Percentiles rank a stretch among this genome's conserved stretches.
Conservation (phyloP, 768 basidiomycete species). For the Mycena galericulata region DNA sequence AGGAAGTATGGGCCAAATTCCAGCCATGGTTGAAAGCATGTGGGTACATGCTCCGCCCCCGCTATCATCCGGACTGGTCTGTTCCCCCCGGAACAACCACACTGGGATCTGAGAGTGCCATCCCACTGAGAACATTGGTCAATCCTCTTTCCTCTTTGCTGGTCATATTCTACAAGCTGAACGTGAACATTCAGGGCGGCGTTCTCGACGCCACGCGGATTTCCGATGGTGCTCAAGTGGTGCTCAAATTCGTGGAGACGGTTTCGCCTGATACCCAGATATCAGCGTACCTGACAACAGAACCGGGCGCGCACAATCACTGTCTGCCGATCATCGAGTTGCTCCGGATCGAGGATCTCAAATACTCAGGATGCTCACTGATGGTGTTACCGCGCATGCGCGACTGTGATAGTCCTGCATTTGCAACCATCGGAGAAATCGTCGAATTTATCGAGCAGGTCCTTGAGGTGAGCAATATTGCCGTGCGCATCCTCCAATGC, state of each 20-base stretch:
- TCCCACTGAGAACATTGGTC: too few relatives aligned
- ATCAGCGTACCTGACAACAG: not conserved
- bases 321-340: not conserved
- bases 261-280: not conserved
- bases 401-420: not conserved
- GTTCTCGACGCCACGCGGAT: not conserved
- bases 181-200: not conserved
- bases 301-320: not conserved
- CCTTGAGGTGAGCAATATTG: not conserved
- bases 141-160: too few relatives aligned
- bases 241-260: not conserved
- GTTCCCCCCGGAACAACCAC: too few relatives aligned
- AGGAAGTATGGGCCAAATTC: too few relatives aligned
- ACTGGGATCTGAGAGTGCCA: too few relatives aligned
- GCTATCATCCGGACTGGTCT: too few relatives aligned
- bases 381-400: constrained; percentile 17
- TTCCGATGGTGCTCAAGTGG: not conserved
- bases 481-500: too few relatives aligned
- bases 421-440: not conserved
- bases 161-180: too few relatives aligned
- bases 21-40: too few relatives aligned
- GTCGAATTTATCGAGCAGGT: constrained; percentile 4
- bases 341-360: not conserved
- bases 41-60: too few relatives aligned
- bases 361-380: not conserved